Evolutionary conservation across 371 early-diverging fungal species (phyloP), one percentile per base, ranked within the genome.

Genomic region (Rhizopus delemar): DNA sequence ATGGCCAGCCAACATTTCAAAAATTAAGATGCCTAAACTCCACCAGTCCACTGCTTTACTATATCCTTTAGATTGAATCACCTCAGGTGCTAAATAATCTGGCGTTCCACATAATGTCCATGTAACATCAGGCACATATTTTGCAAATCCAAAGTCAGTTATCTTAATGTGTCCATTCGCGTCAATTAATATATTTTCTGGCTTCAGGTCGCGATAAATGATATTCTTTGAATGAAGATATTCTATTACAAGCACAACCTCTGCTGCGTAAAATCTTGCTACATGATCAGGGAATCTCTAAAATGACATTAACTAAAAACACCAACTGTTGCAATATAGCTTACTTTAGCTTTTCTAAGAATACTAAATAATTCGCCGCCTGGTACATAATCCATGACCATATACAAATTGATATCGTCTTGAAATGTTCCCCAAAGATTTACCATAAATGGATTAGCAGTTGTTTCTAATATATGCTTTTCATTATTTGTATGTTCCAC

Each of bases 101-200:
- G 99, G 99, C 33, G 99, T 99, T 8, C 99, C 99, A 71, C 98
- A 98, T 28, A 96, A 71, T 16, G 93, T 94, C 93, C 93, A 92
- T 38, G 93, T 93, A 83, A 69, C 63, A 43, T 51, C 70, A 36
- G 58, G 53, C n/a, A 65, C 61, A 56, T 60, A 51, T 29, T 94
- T 95, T 38, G 97, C 94, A 82, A 97, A 96, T 16, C 98, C 98
- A 83, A 97, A 96, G 73, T 97, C 97, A 7, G 95, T 90, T 53
- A 97, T 87, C 72, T 95, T 94, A 61, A 96, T 88, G 69, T 97
- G 93, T 3, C 98, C 98, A 43, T 83, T 74, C 41, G 84, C 77
- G 65, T 92, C 93, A 48, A 97, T 72, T 39, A 97, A 78, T 59
- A 91, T 65, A 62, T 93, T 92, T 57, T 95, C 93, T 8, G 95